Percentiles rank a stretch among this genome's conserved stretches.
Evolutionary conservation across 139 green algal species (phyloP).

Genomic region (Astrephomene gubernaculifera): DNA sequence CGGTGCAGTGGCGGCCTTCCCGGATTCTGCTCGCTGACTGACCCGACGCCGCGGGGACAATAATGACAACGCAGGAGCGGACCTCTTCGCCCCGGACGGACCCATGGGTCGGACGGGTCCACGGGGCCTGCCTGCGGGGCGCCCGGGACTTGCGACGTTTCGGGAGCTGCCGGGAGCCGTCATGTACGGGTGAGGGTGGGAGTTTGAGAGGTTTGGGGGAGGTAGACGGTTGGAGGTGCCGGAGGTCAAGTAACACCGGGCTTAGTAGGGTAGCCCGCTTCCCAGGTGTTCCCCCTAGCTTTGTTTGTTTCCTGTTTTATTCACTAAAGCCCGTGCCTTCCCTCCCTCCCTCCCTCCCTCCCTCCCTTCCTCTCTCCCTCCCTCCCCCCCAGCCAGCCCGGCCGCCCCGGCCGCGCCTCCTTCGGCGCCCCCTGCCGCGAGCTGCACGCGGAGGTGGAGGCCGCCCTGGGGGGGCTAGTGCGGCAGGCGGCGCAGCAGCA

Average conservation of each 20-base stretch:
- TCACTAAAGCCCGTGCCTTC: no score
- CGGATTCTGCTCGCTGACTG: no score
- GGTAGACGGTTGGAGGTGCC: not conserved
- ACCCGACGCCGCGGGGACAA: no score
- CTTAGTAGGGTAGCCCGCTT: no score
- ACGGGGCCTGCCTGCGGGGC: not conserved
- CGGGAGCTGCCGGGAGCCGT: conserved; percentile 1
- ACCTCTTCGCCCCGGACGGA: not conserved
- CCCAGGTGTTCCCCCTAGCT: no score
- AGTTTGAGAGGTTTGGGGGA: not conserved
- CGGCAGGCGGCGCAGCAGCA: not conserved
- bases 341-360: not conserved
- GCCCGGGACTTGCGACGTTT: not conserved
- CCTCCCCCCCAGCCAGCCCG: not conserved
- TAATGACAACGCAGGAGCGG: not conserved
- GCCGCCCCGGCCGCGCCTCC: not conserved
- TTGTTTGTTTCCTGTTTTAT: no score
- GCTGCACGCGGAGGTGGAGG: not conserved
- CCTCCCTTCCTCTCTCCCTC: not conserved
- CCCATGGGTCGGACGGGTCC: not conserved
- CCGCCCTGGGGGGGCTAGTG: not conserved
- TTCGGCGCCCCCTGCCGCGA: not conserved
- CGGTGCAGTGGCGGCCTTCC: no score
- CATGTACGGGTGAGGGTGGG: not conserved
- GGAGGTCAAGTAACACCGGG: no score